Base-by-base conservation (phyloP, 2,329 filamentous ascomycete genomes). In the Pseudogymnoascus sp. region DNA sequence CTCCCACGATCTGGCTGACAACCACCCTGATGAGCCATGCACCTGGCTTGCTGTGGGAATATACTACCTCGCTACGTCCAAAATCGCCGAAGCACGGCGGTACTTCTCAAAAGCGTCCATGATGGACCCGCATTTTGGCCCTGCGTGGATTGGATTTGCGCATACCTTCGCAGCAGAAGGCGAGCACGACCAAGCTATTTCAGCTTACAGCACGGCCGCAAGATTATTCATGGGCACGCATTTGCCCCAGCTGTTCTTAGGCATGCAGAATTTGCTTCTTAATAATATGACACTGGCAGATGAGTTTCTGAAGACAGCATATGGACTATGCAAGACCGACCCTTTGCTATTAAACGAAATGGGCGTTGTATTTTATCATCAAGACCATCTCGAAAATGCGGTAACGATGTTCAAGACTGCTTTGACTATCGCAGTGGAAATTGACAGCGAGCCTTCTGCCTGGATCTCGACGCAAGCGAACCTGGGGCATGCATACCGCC, bases 31-130 rank as follows among this genome's bases (percentile, higher is more conserved):
- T 63, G 92, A 97, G 74, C 88, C 94, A 0, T 91, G 89, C 72
- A 89, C 92, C 1, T 99, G 94, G 87, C 83, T 99, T 26, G 94
- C 94, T 0, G 93, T 99, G 9, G 94, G 92, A 9, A 88, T 92
- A 31, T 99, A 97, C 78, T 99, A 99, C 74, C 86, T 97, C 65
- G 81, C 88, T 13, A 96, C 92, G 60, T 84, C 86, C 67, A 92
- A 92, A 70, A 91, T 99, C 62, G 89, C 94, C 3, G 94, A 99
- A 75, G 92, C 95, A 8, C 86, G 94, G 9, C 86, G 93, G 39
- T 99, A 94, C 78, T 99, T 99, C 74, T 96, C 90, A 70, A 99
- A 99, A 75, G 90, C 95, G 4, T 96, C 90, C 66, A 89, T 97
- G 79, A 93, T 99, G 87, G 92, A 99, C 71, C 90, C 93, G 5